These are phyloP conservation scores for Apiotrichum gamsii DNA, from an alignment of 1,284 basidiomycete species.

Conservation along the genomic window DNA sequence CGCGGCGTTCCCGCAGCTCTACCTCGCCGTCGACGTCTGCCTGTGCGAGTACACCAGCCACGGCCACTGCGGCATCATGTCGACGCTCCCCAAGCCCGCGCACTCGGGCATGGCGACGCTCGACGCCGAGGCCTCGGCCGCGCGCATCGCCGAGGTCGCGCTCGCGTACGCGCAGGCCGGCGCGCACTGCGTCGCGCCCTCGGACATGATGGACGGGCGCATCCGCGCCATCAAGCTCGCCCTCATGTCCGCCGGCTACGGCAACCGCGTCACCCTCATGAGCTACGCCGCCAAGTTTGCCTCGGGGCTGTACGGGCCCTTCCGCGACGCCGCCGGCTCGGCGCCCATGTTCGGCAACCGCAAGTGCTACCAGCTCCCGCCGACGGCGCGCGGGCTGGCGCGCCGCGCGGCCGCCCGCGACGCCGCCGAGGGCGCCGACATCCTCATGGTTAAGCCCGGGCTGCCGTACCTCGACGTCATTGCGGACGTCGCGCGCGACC, in stretches of 20 bases:
- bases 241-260: slow-evolving; percentile 73
- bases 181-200: slow-evolving; percentile 95
- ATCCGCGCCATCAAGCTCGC: slow-evolving; percentile 82
- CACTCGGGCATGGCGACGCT: slow-evolving; percentile 41
- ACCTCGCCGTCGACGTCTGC: slow-evolving; percentile 92
- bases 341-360: slow-evolving; percentile 90
- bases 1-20: slow-evolving; percentile 69
- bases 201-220: slow-evolving; percentile 99
- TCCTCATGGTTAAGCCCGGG: slow-evolving; percentile 98
- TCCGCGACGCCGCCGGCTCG: slow-evolving; percentile 93
- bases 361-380: slow-evolving; percentile 96
- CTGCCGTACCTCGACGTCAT: slow-evolving; percentile 96
- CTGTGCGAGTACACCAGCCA: slow-evolving; percentile 99
- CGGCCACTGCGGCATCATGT: slow-evolving; percentile 87
- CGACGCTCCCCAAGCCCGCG: slow-evolving; percentile 33
- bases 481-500: slow-evolving; percentile 74
- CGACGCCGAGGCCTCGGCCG: slow-evolving; percentile 66
- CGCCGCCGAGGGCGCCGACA: slow-evolving; percentile 88
- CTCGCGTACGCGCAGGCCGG: slow-evolving; percentile 88
- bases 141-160: slow-evolving; percentile 85
- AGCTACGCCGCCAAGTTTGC: slow-evolving; percentile 99
- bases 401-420: slow-evolving; percentile 92
- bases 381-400: slow-evolving; percentile 80
- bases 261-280: slow-evolving; percentile 88
- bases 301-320: slow-evolving; percentile 92